Evolutionary conservation across 1,139 yeast species (phyloP).

Genomic region (Protomyces gravidus): DNA sequence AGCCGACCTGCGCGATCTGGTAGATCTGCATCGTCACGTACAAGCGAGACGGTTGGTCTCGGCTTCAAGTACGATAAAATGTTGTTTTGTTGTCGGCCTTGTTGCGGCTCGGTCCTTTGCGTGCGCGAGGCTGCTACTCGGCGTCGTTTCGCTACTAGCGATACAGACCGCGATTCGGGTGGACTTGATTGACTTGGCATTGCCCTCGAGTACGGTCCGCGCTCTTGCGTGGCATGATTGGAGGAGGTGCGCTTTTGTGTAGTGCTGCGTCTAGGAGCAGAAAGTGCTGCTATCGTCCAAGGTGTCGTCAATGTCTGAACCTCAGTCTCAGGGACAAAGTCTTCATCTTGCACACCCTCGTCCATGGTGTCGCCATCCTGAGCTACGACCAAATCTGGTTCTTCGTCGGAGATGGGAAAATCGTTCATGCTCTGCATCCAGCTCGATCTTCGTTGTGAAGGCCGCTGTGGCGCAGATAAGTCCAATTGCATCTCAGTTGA

Average conservation of each 20-base stretch:
- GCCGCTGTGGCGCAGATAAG: background rate
- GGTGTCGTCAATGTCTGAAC: background rate
- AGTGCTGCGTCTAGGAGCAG: no score
- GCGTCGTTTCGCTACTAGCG: background rate
- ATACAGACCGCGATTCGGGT: background rate
- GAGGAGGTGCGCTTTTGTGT: background rate
- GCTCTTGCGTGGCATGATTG: background rate
- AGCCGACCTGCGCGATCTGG: background rate
- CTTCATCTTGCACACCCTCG: background rate
- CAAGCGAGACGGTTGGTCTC: background rate
- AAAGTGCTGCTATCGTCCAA: background rate
- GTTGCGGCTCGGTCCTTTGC: background rate
- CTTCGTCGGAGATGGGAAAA: background rate
- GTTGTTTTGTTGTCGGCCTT: background rate
- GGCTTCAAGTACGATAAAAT: background rate
- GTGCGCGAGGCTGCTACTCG: background rate
- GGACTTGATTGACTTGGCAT: background rate
- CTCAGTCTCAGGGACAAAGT: background rate
- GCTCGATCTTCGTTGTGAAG: background rate
- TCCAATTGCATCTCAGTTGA: background rate
- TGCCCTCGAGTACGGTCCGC: no score
- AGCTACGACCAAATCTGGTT: background rate
- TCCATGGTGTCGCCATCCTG: background rate
- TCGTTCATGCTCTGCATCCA: background rate
- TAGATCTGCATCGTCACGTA: background rate